Percentiles rank a stretch among this genome's conserved stretches.
phyloP scores from a whole-genome alignment of 2,329 filamentous ascomycete genomes.

The Alternaria arbusti region DNA sequence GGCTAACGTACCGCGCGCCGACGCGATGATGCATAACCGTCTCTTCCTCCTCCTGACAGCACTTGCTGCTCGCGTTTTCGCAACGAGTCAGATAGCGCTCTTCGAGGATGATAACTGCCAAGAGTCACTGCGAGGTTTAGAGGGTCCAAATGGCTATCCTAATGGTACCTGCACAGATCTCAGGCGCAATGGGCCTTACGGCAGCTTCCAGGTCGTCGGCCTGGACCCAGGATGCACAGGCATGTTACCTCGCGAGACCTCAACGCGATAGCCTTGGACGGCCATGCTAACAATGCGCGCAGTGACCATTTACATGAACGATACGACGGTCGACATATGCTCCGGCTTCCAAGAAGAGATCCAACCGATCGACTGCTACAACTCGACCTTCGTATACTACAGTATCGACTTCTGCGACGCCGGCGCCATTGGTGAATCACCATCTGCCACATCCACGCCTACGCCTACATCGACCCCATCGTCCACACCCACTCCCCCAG shows the following conservation, averaged over 20 bases:
- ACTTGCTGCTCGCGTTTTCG: neutral
- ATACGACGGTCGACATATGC: slow-evolving; percentile 4
- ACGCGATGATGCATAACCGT: neutral
- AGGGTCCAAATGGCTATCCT: slow-evolving; percentile 24
- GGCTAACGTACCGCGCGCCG: neutral
- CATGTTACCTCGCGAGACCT: slow-evolving; percentile 4
- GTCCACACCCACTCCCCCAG: neutral
- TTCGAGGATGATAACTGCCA: slow-evolving; percentile 18
- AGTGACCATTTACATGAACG: slow-evolving; percentile 12
- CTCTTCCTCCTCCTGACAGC: neutral
- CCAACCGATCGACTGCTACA: slow-evolving; percentile 8
- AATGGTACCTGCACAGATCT: slow-evolving; percentile 25
- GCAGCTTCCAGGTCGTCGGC: slow-evolving; percentile 32
- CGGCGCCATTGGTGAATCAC: neutral
- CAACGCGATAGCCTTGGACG: too few species aligned
- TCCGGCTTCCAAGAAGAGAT: slow-evolving; percentile 10
- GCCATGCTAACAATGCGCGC: neutral
- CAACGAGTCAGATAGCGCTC: slow-evolving; percentile 14
- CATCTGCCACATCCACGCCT: neutral
- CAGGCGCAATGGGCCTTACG: slow-evolving; percentile 14
- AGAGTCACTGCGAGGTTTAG: slow-evolving; percentile 12
- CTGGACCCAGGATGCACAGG: slow-evolving; percentile 34
- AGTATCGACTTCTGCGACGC: slow-evolving; percentile 12
- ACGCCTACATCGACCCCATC: neutral
- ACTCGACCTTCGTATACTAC: slow-evolving; percentile 11